Percentiles rank a stretch among this genome's conserved stretches.
Conservation (phyloP, 192 early-diverging fungal species). For the Rhizophagus clarus region DNA sequence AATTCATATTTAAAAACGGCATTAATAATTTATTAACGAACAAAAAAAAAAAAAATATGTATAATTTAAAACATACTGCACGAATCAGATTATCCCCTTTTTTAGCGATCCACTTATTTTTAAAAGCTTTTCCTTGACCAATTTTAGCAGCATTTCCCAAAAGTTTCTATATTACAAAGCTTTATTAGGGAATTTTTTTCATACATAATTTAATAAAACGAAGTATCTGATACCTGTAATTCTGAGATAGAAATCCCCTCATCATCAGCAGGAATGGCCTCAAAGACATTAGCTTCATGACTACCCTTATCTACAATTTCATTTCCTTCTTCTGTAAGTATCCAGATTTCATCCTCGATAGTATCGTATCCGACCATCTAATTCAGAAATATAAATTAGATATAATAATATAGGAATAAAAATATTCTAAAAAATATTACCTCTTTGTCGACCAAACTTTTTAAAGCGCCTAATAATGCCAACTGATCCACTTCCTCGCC, state of each 20-base stretch:
- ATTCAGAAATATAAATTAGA: slow-evolving; percentile 1
- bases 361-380: slow-evolving; percentile 83
- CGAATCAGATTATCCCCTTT: slow-evolving; percentile 71
- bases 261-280: slow-evolving; percentile 76
- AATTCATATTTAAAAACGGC: background rate
- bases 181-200: background rate
- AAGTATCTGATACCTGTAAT: slow-evolving; percentile 39
- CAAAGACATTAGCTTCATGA: slow-evolving; percentile 92
- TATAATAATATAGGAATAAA: background rate
- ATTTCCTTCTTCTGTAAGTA: slow-evolving; percentile 85
- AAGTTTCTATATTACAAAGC: slow-evolving; percentile 37
- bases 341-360: slow-evolving; percentile 79
- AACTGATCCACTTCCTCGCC: slow-evolving; percentile 67
- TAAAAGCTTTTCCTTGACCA: slow-evolving; percentile 94
- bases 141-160: slow-evolving; percentile 82
- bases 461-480: slow-evolving; percentile 78
- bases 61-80: slow-evolving; percentile 35
- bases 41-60: background rate
- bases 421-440: slow-evolving; percentile 49
- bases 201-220: background rate
- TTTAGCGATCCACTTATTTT: slow-evolving; percentile 98
- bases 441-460: slow-evolving; percentile 78
- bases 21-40: background rate
- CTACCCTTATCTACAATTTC: slow-evolving; percentile 85
- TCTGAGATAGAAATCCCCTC: slow-evolving; percentile 87